These are phyloP conservation scores for Eucalyptus shirleyi DNA, from an alignment of 345 rosid genomes.

Conservation along the genomic window DNA sequence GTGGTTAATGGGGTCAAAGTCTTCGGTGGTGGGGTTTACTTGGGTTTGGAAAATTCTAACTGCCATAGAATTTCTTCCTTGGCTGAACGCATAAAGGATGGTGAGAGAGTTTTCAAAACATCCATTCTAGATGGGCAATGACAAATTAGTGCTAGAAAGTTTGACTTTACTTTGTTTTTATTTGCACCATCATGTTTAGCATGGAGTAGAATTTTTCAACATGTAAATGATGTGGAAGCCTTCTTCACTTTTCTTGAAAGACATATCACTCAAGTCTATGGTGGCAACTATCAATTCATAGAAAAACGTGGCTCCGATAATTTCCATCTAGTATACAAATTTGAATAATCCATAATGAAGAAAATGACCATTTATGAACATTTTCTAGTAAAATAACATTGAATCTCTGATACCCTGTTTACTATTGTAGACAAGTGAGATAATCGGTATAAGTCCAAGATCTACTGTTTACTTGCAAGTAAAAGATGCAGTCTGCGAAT, in stretches of 20 bases:
- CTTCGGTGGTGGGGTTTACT: background rate
- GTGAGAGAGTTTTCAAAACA: rapidly evolving
- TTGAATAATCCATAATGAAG: background rate
- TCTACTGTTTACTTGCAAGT: background rate
- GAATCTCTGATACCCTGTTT: too few relatives aligned
- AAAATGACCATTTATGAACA: background rate
- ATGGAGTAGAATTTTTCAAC: background rate
- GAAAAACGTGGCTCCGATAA: rapidly evolving
- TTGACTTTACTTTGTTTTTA: background rate
- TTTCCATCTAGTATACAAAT: rapidly evolving
- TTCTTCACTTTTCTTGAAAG: background rate
- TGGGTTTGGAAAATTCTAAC: background rate
- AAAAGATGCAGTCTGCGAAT: too few relatives aligned
- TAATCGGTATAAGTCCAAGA: background rate
- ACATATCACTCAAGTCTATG: background rate
- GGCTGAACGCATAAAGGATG: rapidly evolving
- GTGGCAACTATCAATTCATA: background rate
- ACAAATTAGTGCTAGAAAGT: background rate
- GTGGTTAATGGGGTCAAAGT: background rate
- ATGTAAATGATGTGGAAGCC: background rate
- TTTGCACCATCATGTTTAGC: rapidly evolving
- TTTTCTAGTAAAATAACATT: background rate
- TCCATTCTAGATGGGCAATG: background rate
- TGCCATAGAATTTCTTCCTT: background rate
- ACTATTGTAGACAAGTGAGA: background rate